Percentiles rank a stretch among this genome's conserved stretches.
These are phyloP conservation scores for Fusarium tjaetaba DNA, from an alignment of 2,329 filamentous ascomycete species.

Conservation along the genomic window DNA sequence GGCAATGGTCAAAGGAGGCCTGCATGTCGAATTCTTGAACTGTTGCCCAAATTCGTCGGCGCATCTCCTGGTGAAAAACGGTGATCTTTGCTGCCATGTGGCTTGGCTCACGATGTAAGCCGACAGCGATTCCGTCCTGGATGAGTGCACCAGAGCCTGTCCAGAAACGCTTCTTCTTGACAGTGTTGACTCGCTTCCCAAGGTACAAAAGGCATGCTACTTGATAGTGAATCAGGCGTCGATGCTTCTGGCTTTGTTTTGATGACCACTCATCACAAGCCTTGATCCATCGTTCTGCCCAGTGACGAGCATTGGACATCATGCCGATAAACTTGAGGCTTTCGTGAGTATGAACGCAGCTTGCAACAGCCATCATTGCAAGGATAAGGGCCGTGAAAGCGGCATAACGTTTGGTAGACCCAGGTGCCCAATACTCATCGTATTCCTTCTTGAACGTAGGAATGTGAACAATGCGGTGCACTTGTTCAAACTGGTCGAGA, in stretches of 20 bases:
- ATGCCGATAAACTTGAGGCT: conserved; percentile 66
- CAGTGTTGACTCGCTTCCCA: conserved; percentile 69
- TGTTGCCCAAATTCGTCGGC: conserved; percentile 68
- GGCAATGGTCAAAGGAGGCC: conserved; percentile 68
- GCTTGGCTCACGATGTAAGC: conserved; percentile 68
- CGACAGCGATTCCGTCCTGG: conserved; percentile 67
- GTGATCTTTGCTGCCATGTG: conserved; percentile 65
- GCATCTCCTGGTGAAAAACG: conserved; percentile 70
- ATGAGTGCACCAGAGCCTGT: conserved; percentile 65
- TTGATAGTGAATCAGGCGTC: conserved; percentile 69
- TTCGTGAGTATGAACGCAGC: conserved; percentile 64
- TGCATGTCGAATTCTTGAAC: conserved; percentile 71
- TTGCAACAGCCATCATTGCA: conserved; percentile 68
- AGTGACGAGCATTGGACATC: conserved; percentile 65
- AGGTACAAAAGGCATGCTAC: conserved; percentile 68
- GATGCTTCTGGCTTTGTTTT: conserved; percentile 69
- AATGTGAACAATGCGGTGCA: conserved; percentile 67
- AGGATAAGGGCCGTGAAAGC: conserved; percentile 68
- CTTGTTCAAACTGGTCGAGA: conserved; percentile 64
- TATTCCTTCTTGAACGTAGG: conserved; percentile 68
- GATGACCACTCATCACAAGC: conserved; percentile 65
- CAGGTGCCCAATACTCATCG: conserved; percentile 62
- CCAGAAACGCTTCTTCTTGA: conserved; percentile 74
- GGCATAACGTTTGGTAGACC: conserved; percentile 56
- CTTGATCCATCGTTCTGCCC: conserved; percentile 66